A percentile compares a stretch with the other conserved stretches of the same genome.
Conservation (phyloP, 2,329 filamentous ascomycete genomes). For the Penicillium polonicum region DNA sequence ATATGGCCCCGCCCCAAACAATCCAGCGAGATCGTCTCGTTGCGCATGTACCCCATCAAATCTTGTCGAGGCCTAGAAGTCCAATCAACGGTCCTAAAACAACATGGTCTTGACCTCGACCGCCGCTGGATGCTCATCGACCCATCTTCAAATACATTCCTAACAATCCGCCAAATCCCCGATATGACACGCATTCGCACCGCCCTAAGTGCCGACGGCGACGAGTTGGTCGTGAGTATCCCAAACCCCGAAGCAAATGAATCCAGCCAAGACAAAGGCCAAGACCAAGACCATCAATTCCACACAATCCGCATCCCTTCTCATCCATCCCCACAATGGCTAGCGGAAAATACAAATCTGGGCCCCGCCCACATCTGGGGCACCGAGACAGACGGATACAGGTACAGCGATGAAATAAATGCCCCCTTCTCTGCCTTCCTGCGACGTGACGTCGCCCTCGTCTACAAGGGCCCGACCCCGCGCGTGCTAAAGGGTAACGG, state of each 20-base stretch:
- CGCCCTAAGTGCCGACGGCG: slow-evolving; percentile 45
- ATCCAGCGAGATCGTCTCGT: slow-evolving; percentile 34
- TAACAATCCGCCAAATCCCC: slow-evolving; percentile 62
- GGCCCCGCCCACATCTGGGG: slow-evolving; percentile 59
- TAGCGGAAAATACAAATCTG: slow-evolving; percentile 53
- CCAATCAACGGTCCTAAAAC: slow-evolving; percentile 51
- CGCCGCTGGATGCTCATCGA: slow-evolving; percentile 67
- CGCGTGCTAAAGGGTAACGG: slow-evolving; percentile 58
- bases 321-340: slow-evolving; percentile 55
- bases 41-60: slow-evolving; percentile 65
- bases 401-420: slow-evolving; percentile 55
- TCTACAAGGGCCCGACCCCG: slow-evolving; percentile 61
- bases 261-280: background rate
- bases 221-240: slow-evolving; percentile 48
- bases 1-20: slow-evolving; percentile 17
- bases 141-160: slow-evolving; percentile 53
- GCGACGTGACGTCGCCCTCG: slow-evolving; percentile 54
- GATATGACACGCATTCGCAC: slow-evolving; percentile 64
- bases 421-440: slow-evolving; percentile 57
- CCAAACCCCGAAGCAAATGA: slow-evolving; percentile 40
- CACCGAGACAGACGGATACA: slow-evolving; percentile 56
- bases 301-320: slow-evolving; percentile 53
- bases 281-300: background rate
- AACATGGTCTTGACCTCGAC: slow-evolving; percentile 61
- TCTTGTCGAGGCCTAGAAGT: slow-evolving; percentile 63